Evolutionary conservation across 305 asterid species (phyloP), one percentile per base, ranked within the genome.

Genomic region (Fraxinus dipetala): DNA sequence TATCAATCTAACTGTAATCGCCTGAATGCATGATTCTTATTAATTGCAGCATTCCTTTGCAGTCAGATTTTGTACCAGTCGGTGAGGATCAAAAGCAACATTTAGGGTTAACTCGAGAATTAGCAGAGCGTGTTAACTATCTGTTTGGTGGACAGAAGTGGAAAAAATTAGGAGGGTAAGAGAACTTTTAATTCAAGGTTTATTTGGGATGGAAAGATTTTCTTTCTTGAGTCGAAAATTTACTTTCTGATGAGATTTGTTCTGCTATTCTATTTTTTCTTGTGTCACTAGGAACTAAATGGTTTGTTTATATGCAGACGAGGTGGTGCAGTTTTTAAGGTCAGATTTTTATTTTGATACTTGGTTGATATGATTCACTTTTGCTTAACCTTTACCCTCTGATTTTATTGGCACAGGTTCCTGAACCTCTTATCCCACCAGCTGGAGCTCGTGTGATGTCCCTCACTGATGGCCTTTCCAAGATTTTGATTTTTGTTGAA

Each of bases 391-490:
- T 80, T 74, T 78, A 70, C 65, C 78, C 32, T 76, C 79, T 86
- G 75, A 54, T 81, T 81, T 75, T 79, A 69, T 83, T 70, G 72
- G 78, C 87, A 84, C 82, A 94, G 98, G 98, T 93, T 78, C 99
- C 98, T 79, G 98, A 96, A 87, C 93, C 98, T 84, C 92, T 94
- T 72, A 96, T 96, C 87, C 97, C 98, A 84, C 95, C 99, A 78
- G 85, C 95, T 84, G 98, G 97, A 89, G 99, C 99, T 82, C 98
- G 99, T 80, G 95, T 96, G 79, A 96, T 96, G 98, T 96, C 99
- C 79, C 99, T 93, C 83, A 93, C 97, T 77, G 98, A 96, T 90
- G 99, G 98, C 84, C 89, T 94, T 85, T 93, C 97, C 84, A 96
- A 96, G 99, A 98, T 95, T 84, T 79, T 84, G 48, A 36, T 40